phyloP scores from a whole-genome alignment of 106 monocot genomes.

The Alisma plantagoaquatica region DNA sequence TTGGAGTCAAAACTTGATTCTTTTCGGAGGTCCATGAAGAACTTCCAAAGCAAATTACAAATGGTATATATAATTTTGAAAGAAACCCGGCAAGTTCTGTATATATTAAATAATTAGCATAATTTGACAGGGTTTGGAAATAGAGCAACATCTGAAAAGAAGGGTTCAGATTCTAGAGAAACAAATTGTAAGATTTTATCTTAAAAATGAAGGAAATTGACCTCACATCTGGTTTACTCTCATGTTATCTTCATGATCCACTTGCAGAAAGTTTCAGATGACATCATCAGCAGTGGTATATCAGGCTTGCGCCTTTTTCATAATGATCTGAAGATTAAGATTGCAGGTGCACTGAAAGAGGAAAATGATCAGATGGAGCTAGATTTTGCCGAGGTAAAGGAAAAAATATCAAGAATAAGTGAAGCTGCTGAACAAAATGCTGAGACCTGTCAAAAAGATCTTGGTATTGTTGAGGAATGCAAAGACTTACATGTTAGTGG shows the following conservation, averaged over 20 bases:
- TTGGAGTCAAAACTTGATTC: constrained; percentile 67
- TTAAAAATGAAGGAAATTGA: not conserved
- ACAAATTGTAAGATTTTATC: constrained; percentile 40
- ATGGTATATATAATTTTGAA: constrained; percentile 40
- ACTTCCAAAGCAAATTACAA: constrained; percentile 67
- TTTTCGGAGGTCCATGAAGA: constrained; percentile 48
- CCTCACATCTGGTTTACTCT: not conserved
- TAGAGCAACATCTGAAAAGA: constrained; percentile 80
- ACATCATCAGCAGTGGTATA: constrained; percentile 33
- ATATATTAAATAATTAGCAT: not conserved
- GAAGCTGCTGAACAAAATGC: constrained; percentile 19
- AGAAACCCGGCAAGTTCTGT: not conserved
- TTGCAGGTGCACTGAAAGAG: constrained; percentile 59
- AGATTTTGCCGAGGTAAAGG: constrained; percentile 32
- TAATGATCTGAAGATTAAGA: constrained; percentile 36
- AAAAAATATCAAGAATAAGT: constrained; percentile 28
- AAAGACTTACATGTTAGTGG: constrained; percentile 31
- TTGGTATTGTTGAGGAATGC: constrained; percentile 1
- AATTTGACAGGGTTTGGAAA: constrained; percentile 57
- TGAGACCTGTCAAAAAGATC: constrained; percentile 1
- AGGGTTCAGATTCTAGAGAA: constrained; percentile 48
- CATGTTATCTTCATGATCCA: constrained; percentile 10
- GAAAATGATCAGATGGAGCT: constrained; percentile 32
- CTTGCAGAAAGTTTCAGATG: constrained; percentile 41
- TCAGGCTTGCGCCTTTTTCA: constrained; percentile 36